phyloP scores from a whole-genome alignment of 495 filamentous ascomycete species.

The Beverwykella pulmonaria region DNA sequence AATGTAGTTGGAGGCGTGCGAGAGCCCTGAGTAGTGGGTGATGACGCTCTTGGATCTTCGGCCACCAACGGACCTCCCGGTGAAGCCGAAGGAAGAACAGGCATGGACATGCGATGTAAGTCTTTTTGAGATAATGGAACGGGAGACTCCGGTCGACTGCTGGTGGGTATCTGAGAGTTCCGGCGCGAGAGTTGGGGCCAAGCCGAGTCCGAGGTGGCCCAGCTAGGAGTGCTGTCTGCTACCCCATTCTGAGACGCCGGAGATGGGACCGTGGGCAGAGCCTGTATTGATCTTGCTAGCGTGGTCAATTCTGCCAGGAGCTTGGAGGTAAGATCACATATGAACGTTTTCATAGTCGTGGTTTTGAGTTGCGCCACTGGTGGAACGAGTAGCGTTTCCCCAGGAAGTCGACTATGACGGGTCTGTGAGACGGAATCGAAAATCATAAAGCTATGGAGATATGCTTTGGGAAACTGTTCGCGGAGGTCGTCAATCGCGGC shows the following conservation, averaged over 20 bases:
- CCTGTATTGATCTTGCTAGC: slow-evolving; percentile 83
- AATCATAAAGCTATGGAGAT: slow-evolving; percentile 76
- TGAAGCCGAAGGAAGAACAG: slow-evolving; percentile 54
- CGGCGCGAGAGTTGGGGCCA: slow-evolving; percentile 46
- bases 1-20: slow-evolving; percentile 68
- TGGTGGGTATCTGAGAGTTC: slow-evolving; percentile 55
- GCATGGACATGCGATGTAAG: slow-evolving; percentile 78
- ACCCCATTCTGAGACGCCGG: slow-evolving; percentile 52
- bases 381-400: slow-evolving; percentile 74
- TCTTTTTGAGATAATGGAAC: slow-evolving; percentile 51
- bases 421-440: slow-evolving; percentile 62
- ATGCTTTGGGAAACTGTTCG: slow-evolving; percentile 71
- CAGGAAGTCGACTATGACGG: slow-evolving; percentile 51
- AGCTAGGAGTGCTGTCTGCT: slow-evolving; percentile 17
- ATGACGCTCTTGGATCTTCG: slow-evolving; percentile 53
- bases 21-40: slow-evolving; percentile 48
- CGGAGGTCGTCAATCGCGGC: slow-evolving; percentile 60
- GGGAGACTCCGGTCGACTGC: slow-evolving; percentile 54
- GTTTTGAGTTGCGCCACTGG: slow-evolving; percentile 67
- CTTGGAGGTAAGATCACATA: slow-evolving; percentile 86
- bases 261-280: slow-evolving; percentile 75
- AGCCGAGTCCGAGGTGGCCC: slow-evolving; percentile 19
- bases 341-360: slow-evolving; percentile 91
- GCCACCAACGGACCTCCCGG: slow-evolving; percentile 50
- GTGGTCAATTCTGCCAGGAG: slow-evolving; percentile 85